Evolutionary conservation across 352 stramenopile species (phyloP), one percentile per base, ranked within the genome.

Genomic region (Paralagenidium karlingii): DNA sequence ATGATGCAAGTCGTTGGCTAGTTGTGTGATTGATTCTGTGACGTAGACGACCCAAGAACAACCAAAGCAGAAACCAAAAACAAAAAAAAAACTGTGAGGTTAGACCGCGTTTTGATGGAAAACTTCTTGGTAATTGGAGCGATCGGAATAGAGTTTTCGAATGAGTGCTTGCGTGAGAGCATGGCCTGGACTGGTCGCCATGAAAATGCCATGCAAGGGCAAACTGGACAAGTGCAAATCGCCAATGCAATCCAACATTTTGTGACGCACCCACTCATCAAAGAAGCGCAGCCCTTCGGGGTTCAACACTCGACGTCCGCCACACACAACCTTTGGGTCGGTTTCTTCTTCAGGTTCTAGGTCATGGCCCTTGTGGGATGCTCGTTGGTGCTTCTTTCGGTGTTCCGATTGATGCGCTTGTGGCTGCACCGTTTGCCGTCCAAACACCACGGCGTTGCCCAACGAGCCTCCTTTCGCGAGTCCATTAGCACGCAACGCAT

Each of bases 201-300:
- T 60, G 38, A 82, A 86, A 40, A 74, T 75, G 15, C 67, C 68
- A 38, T 83, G 64, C 10, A 86, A 27, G 1, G 73, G 67, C 25
- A 68, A 31, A 1, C 69, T 69, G 0, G 64, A 60, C 5, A 86
- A 53, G 0, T 54, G 62, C 5, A 86, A 41, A 39, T 86, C 73
- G 13, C 73, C 73, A 21, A 83, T 60, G 29, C 67, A 82, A 42
- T 86, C 73, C 26, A 86, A 54, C 50, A 81, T 49, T 45, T 86
- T 86, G 54, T 86, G 73, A 2, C 68, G 65, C 21, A 49, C 48
- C 73, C 73, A 86, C 47, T 86, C 69, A 43, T 82, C 62, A 2
- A 53, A 31, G 45, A 71, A 82, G 8, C 63, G 67, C 29, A 85
- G 41, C 5, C 68, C 66, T 2, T 71, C 53, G 1, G 47, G 38